Evolutionary conservation across 2,329 filamentous ascomycete genomes (phyloP).

Genomic region (Paracorniculantispora psalliotae): DNA sequence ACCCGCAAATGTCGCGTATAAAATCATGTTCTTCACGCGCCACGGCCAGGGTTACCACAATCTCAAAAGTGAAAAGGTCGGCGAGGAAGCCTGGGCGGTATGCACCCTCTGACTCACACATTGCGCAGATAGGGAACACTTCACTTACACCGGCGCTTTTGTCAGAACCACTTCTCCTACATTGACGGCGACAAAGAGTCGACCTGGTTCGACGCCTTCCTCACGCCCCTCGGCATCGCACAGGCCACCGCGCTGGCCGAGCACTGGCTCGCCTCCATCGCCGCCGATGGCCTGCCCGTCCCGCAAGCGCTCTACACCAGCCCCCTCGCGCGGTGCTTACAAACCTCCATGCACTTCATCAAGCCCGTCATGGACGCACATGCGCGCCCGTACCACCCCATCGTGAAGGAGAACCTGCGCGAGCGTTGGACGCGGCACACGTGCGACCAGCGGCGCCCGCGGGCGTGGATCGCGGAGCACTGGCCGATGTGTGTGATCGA

Average conservation of each 20-base stretch:
- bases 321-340: slow-evolving; percentile 53
- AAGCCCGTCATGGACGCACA: slow-evolving; percentile 31
- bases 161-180: slow-evolving; percentile 32
- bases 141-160: background rate
- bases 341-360: slow-evolving; percentile 51
- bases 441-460: slow-evolving; percentile 51
- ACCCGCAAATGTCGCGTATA: slow-evolving; percentile 43
- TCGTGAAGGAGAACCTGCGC: slow-evolving; percentile 54
- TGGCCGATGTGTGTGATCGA: slow-evolving; percentile 51
- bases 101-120: slow-evolving; percentile 13
- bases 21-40: slow-evolving; percentile 49
- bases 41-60: slow-evolving; percentile 52
- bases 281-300: slow-evolving; percentile 42
- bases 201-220: slow-evolving; percentile 39
- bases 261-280: slow-evolving; percentile 47
- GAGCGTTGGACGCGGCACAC: slow-evolving; percentile 58
- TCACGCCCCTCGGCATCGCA: slow-evolving; percentile 46
- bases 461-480: slow-evolving; percentile 41
- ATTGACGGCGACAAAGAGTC: slow-evolving; percentile 34
- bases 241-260: slow-evolving; percentile 48
- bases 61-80: slow-evolving; percentile 50
- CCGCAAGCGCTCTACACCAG: slow-evolving; percentile 53
- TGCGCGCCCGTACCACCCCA: slow-evolving; percentile 41
- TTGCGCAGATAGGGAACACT: no score
- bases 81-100: slow-evolving; percentile 52